These are phyloP conservation scores for Fraxinus ornus DNA, from an alignment of 305 asterid genomes.

Conservation along the genomic window DNA sequence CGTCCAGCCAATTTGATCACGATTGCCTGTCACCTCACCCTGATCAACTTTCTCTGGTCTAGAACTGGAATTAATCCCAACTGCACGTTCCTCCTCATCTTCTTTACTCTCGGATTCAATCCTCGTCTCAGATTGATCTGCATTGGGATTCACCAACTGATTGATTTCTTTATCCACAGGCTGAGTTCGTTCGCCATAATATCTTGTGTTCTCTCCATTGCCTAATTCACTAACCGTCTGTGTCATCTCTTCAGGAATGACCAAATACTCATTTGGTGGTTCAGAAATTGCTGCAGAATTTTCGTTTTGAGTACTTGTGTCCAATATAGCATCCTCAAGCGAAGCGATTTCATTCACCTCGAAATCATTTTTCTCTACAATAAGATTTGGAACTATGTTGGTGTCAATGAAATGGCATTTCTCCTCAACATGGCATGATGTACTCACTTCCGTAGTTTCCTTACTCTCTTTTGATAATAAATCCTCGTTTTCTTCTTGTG, in stretches of 20 bases:
- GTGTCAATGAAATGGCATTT: constrained; percentile 2
- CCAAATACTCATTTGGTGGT: constrained; percentile 12
- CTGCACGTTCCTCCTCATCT: constrained; percentile 8
- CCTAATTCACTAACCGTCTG: constrained; percentile 12
- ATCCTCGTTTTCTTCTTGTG: constrained; percentile 28
- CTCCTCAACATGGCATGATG: constrained; percentile 7
- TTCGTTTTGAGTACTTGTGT: constrained; percentile 4
- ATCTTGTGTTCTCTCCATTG: constrained; percentile 9
- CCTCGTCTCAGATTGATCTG: constrained; percentile 12
- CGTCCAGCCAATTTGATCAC: neutral
- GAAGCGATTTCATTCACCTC: neutral
- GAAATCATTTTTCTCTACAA: constrained; percentile 12
- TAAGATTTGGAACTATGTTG: neutral
- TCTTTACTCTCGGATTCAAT: constrained; percentile 4
- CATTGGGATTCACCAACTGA: constrained; percentile 11
- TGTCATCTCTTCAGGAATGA: constrained; percentile 24
- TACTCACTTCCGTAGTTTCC: constrained; percentile 6
- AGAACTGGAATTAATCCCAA: neutral
- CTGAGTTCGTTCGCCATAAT: constrained; percentile 10
- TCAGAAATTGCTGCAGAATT: constrained; percentile 19
- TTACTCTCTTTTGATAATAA: constrained; percentile 11
- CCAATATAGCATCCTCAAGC: constrained; percentile 15
- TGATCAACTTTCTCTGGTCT: neutral
- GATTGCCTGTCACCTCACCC: constrained; percentile 3
- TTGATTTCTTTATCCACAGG: constrained; percentile 20